phyloP scores from a whole-genome alignment of 2,329 filamentous ascomycete species.

The Stagonosporopsis vannaccii region DNA sequence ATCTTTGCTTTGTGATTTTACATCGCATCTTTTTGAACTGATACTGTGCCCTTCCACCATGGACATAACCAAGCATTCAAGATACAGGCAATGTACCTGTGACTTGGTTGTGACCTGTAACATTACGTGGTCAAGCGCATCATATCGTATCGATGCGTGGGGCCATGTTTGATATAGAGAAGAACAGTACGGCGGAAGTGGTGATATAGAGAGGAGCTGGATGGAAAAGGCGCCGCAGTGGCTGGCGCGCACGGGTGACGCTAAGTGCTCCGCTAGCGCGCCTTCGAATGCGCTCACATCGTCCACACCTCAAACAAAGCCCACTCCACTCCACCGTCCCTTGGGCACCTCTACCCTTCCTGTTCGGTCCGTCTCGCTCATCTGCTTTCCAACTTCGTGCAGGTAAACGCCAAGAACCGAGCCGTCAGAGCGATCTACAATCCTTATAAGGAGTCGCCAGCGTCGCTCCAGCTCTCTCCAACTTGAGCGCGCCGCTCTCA shows the following conservation, averaged over 20 bases:
- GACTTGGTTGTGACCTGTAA: background rate
- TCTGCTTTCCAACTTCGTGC: background rate
- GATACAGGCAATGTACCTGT: background rate
- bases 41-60: background rate
- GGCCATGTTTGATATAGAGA: background rate
- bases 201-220: background rate
- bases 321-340: slow-evolving; percentile 17
- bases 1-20: background rate
- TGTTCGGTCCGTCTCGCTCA: background rate
- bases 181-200: background rate
- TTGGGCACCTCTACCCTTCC: background rate
- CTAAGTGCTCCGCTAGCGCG: slow-evolving; percentile 27
- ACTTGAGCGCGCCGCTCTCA: slow-evolving; percentile 17
- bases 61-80: background rate
- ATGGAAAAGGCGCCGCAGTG: background rate
- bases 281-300: slow-evolving; percentile 27
- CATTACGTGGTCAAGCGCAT: background rate
- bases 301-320: slow-evolving; percentile 25
- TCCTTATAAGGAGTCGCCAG: slow-evolving; percentile 8
- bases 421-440: background rate
- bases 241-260: slow-evolving; percentile 12
- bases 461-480: slow-evolving; percentile 14
- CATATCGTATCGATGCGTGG: background rate
- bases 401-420: slow-evolving; percentile 3
- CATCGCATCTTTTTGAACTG: background rate